phyloP scores from a whole-genome alignment of 768 basidiomycete species.

The Mycena galopus region DNA sequence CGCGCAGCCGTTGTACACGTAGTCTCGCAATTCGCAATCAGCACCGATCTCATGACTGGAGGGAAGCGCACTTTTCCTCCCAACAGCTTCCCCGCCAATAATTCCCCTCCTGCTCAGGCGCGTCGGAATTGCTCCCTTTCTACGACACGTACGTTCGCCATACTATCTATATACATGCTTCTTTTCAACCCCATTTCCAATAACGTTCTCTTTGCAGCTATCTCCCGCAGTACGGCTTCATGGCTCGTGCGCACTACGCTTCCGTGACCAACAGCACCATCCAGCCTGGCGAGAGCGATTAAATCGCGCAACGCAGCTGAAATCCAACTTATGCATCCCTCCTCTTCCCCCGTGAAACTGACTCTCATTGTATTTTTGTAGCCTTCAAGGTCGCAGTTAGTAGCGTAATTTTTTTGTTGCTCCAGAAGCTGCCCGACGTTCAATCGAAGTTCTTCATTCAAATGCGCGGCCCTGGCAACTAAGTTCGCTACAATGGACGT shows the following conservation, averaged over 20 bases:
- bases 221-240: constrained; percentile 46
- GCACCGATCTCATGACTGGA: constrained; percentile 66
- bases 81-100: neutral
- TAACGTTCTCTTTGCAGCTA: constrained; percentile 40
- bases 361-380: too few relatives aligned
- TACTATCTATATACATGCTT: too few relatives aligned
- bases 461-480: too few relatives aligned
- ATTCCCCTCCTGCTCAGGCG: constrained; percentile 28
- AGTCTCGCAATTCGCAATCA: constrained; percentile 58
- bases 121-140: constrained; percentile 56
- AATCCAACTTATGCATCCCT: too few relatives aligned
- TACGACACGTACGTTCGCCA: constrained; percentile 61
- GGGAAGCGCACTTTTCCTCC: constrained; percentile 50
- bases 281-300: constrained; percentile 37
- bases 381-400: too few relatives aligned
- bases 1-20: constrained; percentile 61
- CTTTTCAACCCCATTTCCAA: neutral
- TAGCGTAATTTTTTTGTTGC: too few relatives aligned
- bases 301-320: too few relatives aligned
- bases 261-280: constrained; percentile 45
- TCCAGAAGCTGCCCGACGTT: too few relatives aligned
- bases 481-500: too few relatives aligned
- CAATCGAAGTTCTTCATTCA: too few relatives aligned
- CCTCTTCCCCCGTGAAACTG: too few relatives aligned
- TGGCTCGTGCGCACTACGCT: constrained; percentile 48